Evolutionary conservation across 2,329 filamentous ascomycete genomes (phyloP), one percentile per base, ranked within the genome.

Genomic region (Fusarium mangiferae): DNA sequence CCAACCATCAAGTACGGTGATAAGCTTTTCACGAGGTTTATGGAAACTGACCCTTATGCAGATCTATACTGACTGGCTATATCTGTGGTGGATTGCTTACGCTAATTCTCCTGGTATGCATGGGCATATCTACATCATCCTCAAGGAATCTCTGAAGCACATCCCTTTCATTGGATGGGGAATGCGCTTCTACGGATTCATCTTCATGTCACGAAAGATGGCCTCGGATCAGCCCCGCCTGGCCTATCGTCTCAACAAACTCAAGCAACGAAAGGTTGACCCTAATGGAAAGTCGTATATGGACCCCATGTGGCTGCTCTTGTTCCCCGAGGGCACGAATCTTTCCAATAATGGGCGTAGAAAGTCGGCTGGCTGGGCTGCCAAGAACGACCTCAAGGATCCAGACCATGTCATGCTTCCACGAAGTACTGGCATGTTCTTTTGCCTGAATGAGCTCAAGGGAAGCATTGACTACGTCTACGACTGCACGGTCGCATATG

Each of bases 401-500:
- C 89, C 90, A 72, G 89, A 93, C 78, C 93, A 97, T 79, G 82
- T 93, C 62, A 87, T 97, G 74, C 83, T 97, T 5, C 94, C 94
- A 3, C 88, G 94, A 59, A 95, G 93, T 80, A 96, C 94, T 0
- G 94, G 94, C 55, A 89, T 93, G 71, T 92, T 90, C 74, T 97
- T 95, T 79, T 95, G 93, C 76, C 83, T 97, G 48, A 91, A 91
- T 70, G 91, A 97, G 81, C 85, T 97, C 20, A 90, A 90, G 76
- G 89, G 88, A 14, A 92, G 91, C 0, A 90, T 95, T 0, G 93
- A 96, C 17, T 97, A 94, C 84, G 86, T 97, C 2, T 97, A 97
- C 77, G 94, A 97, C 83, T 98, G 95, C 82, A 98, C 96, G 0
- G 92, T 99, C 64, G 95, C 94, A 9, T 99, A 99, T 80, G 96